Evolutionary conservation across 176 grass and related monocot genomes (phyloP).

Genomic region (Phoenix dactylifera): DNA sequence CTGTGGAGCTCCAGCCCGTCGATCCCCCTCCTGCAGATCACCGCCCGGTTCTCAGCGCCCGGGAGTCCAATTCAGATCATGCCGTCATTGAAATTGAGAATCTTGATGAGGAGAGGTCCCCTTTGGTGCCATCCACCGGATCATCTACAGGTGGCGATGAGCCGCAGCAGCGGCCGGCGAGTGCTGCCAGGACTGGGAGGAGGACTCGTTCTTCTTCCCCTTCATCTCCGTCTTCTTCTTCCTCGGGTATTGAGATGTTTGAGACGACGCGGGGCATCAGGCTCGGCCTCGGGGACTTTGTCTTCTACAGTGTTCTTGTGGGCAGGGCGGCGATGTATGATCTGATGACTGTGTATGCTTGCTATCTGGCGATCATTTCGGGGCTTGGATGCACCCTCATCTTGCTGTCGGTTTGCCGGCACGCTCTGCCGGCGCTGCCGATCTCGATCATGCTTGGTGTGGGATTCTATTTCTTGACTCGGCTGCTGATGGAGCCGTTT

Average conservation of each 20-base stretch:
- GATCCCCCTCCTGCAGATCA: neutral
- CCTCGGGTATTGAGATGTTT: conserved; percentile 52
- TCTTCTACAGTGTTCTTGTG: conserved; percentile 94
- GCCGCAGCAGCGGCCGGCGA: too few relatives aligned
- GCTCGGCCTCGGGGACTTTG: conserved; percentile 84
- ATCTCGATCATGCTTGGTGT: conserved; percentile 74
- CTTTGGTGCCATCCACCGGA: conserved; percentile 6
- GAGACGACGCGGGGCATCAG: conserved; percentile 82
- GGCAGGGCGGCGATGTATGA: conserved; percentile 98
- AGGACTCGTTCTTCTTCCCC: too few relatives aligned
- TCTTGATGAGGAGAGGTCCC: conserved; percentile 12
- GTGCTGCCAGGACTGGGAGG: too few relatives aligned
- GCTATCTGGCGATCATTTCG: conserved; percentile 94
- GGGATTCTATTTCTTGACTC: conserved; percentile 94
- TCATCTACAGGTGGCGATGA: too few relatives aligned
- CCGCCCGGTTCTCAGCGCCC: too few relatives aligned
- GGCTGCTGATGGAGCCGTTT: conserved; percentile 91
- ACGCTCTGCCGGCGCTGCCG: conserved; percentile 41
- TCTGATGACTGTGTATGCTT: conserved; percentile 98
- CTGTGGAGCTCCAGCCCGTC: conserved; percentile 54
- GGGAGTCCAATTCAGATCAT: neutral
- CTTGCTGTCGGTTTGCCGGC: conserved; percentile 67
- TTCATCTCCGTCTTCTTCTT: neutral
- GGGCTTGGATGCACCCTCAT: conserved; percentile 98
- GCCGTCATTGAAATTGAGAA: conserved; percentile 5